Percentiles rank a stretch among this genome's conserved stretches.
phyloP scores from a whole-genome alignment of 2,329 filamentous ascomycete species.

The Fusarium burgessii region DNA sequence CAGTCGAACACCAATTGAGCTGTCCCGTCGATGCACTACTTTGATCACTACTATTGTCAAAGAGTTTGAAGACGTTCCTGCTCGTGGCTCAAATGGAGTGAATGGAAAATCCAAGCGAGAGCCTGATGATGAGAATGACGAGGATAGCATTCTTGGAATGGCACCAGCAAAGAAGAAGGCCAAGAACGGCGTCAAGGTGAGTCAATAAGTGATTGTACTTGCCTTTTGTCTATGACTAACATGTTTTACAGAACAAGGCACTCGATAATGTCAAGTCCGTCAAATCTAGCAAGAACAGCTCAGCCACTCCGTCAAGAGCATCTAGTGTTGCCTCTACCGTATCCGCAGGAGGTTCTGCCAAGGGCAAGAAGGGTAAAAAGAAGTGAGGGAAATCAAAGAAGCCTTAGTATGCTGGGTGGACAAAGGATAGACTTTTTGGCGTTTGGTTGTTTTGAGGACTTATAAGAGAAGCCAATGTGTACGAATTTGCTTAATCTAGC shows the following conservation, averaged over 20 bases:
- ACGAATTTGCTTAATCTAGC: slow-evolving; percentile 31
- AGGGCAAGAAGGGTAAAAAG: slow-evolving; percentile 56
- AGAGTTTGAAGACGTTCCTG: slow-evolving; percentile 83
- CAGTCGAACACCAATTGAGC: slow-evolving; percentile 90
- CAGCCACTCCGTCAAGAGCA: slow-evolving; percentile 82
- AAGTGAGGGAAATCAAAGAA: slow-evolving; percentile 40
- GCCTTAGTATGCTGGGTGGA: slow-evolving; percentile 22
- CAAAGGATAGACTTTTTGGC: slow-evolving; percentile 41
- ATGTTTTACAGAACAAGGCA: slow-evolving; percentile 81
- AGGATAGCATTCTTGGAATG: slow-evolving; percentile 82
- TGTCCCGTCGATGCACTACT: slow-evolving; percentile 92
- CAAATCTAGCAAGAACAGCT: slow-evolving; percentile 83
- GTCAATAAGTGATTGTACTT: slow-evolving; percentile 4
- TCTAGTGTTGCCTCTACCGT: slow-evolving; percentile 86
- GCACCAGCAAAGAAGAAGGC: slow-evolving; percentile 94
- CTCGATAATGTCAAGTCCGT: slow-evolving; percentile 89
- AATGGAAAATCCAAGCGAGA: slow-evolving; percentile 81
- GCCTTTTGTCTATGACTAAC: slow-evolving; percentile 29
- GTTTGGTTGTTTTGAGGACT: slow-evolving; percentile 44
- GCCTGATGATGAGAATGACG: slow-evolving; percentile 83
- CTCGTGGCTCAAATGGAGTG: slow-evolving; percentile 66
- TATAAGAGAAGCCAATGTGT: slow-evolving; percentile 31
- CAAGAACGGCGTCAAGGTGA: slow-evolving; percentile 88
- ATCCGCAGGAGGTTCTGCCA: slow-evolving; percentile 67
- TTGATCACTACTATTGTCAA: slow-evolving; percentile 93